These are phyloP conservation scores for Oemleria cerasiformis DNA, from an alignment of 306 rosid genomes.

Conservation along the genomic window DNA sequence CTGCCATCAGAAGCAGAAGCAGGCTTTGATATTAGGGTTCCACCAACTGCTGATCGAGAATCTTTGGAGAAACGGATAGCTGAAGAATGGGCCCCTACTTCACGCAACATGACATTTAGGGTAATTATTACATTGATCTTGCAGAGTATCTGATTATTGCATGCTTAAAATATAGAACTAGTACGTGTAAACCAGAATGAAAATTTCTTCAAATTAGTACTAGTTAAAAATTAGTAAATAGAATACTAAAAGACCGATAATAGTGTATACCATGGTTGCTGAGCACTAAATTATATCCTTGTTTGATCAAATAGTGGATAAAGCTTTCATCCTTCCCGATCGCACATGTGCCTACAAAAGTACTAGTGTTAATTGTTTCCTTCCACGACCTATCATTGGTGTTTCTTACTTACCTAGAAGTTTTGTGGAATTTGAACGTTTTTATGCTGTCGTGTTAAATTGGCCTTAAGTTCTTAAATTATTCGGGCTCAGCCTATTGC, in stretches of 20 bases:
- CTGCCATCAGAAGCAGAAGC: conserved; percentile 99
- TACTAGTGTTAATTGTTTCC: background rate
- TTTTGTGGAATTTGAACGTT: background rate
- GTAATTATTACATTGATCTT: conserved; percentile 30
- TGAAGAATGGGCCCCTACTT: conserved; percentile 38
- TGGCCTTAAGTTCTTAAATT: background rate
- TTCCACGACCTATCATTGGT: background rate
- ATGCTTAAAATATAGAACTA: background rate
- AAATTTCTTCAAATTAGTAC: background rate
- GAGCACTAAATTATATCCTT: background rate
- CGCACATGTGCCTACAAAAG: background rate
- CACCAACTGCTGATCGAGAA: conserved; percentile 60
- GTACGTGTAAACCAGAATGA: background rate
- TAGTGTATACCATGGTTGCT: background rate
- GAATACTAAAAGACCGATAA: background rate
- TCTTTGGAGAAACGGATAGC: conserved; percentile 33
- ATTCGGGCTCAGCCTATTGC: background rate
- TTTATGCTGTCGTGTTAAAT: background rate
- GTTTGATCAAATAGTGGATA: background rate
- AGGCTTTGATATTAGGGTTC: conserved; percentile 86
- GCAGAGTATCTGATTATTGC: background rate
- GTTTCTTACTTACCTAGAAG: background rate
- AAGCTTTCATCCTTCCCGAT: background rate
- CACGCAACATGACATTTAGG: conserved; percentile 75
- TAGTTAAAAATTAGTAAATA: background rate